Evolutionary conservation across 2,329 filamentous ascomycete species (phyloP).

Genomic region (Stenocarpella maydis): DNA sequence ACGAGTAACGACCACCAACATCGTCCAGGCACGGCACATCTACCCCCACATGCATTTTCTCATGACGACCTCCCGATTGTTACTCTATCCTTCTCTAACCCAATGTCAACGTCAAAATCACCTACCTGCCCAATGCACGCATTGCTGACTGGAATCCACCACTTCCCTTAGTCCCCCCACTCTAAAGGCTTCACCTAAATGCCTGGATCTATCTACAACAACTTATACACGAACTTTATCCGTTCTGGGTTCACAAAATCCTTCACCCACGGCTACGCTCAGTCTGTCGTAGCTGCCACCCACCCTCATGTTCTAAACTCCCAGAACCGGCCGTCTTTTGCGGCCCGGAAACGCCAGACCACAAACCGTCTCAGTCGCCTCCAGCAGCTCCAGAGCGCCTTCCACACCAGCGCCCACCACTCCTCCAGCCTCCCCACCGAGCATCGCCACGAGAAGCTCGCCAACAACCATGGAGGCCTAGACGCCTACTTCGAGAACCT

Average conservation of each 20-base stretch:
- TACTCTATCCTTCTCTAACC: too few relatives aligned
- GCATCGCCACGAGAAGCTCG: constrained; percentile 60
- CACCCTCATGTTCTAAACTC: constrained; percentile 80
- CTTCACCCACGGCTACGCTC: constrained; percentile 96
- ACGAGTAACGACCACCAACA: background rate
- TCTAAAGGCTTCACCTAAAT: constrained; percentile 84
- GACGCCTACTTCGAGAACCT: constrained; percentile 93
- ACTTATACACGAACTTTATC: constrained; percentile 82
- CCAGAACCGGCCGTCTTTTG: constrained; percentile 72
- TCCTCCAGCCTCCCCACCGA: constrained; percentile 63
- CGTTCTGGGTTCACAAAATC: constrained; percentile 97
- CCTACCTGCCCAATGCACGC: background rate
- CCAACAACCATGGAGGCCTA: constrained; percentile 69
- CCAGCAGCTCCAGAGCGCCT: constrained; percentile 79
- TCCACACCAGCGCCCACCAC: constrained; percentile 67
- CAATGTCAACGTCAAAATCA: background rate
- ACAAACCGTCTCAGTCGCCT: constrained; percentile 63
- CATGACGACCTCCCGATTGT: background rate
- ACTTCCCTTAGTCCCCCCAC: constrained; percentile 50
- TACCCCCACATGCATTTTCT: background rate
- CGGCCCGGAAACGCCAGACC: constrained; percentile 55
- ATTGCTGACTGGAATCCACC: constrained; percentile 24
- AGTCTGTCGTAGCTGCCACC: constrained; percentile 94
- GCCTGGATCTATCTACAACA: constrained; percentile 73
- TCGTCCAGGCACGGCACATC: background rate